Evolutionary conservation across 2,329 filamentous ascomycete genomes (phyloP).

Genomic region (Xylariaceae sp.): DNA sequence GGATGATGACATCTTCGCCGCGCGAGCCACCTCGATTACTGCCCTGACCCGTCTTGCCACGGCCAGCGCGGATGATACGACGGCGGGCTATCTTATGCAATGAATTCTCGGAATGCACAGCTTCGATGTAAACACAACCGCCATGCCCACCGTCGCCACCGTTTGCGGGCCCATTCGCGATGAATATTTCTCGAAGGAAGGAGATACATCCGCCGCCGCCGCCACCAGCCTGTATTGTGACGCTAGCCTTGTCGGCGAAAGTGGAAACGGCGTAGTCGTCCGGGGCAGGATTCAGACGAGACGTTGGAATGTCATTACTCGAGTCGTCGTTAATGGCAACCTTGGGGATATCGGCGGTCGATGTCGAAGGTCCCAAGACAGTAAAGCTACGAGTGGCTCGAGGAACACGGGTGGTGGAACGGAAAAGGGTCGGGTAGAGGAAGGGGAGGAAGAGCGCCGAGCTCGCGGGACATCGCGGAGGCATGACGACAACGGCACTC

Average conservation of each 20-base stretch:
- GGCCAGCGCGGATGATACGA: constrained; percentile 69
- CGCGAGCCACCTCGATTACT: constrained; percentile 71
- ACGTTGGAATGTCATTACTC: constrained; percentile 41
- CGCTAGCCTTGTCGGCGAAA: constrained; percentile 81
- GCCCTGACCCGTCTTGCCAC: constrained; percentile 76
- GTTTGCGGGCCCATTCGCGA: constrained; percentile 86
- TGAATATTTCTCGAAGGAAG: constrained; percentile 86
- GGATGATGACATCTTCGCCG: constrained; percentile 83
- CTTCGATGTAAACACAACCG: constrained; percentile 92
- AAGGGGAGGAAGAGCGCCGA: constrained; percentile 44
- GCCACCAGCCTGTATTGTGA: constrained; percentile 73
- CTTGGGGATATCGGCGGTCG: constrained; percentile 19
- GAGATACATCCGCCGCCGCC: constrained; percentile 94
- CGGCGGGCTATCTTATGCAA: constrained; percentile 84
- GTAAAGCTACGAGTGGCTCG: constrained; percentile 22
- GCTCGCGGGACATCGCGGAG: constrained; percentile 38
- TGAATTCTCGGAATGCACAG: constrained; percentile 85
- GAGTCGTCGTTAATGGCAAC: constrained; percentile 28
- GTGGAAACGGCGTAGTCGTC: constrained; percentile 80
- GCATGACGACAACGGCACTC: constrained; percentile 31
- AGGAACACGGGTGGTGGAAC: constrained; percentile 25
- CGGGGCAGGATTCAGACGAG: constrained; percentile 75
- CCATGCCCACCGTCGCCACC: constrained; percentile 92
- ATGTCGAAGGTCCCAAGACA: constrained; percentile 20
- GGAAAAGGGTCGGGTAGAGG: constrained; percentile 49